phyloP scores from a whole-genome alignment of 164 flowering plant species.

The Chloranthus sessilifolius region DNA sequence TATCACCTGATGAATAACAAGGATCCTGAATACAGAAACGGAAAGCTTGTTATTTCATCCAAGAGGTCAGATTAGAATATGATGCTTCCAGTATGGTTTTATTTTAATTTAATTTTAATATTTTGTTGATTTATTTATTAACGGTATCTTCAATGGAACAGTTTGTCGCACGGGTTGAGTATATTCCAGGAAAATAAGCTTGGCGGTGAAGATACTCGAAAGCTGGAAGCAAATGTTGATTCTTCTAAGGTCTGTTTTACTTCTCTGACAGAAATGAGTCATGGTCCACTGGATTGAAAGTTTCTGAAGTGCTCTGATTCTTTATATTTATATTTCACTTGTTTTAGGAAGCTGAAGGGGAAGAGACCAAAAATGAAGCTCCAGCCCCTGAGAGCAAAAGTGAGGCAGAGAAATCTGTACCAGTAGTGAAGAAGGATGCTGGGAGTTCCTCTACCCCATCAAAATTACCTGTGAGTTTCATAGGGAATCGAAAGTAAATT shows the following conservation, averaged over 20 bases:
- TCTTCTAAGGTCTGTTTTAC: constrained; percentile 40
- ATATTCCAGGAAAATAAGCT: constrained; percentile 66
- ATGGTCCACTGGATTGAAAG: background rate
- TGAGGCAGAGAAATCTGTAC: constrained; percentile 37
- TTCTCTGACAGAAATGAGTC: background rate
- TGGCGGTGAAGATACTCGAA: constrained; percentile 32
- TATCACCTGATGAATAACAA: constrained; percentile 85
- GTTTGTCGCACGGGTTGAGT: constrained; percentile 87
- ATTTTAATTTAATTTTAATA: background rate
- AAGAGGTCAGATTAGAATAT: constrained; percentile 41
- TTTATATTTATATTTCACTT: constrained; percentile 1
- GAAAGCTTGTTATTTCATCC: constrained; percentile 81
- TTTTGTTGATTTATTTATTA: background rate
- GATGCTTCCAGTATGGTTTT: background rate
- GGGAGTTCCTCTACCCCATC: constrained; percentile 36
- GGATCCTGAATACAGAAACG: constrained; percentile 78
- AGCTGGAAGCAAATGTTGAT: constrained; percentile 47
- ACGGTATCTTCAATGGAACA: constrained; percentile 22
- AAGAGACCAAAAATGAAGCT: constrained; percentile 34
- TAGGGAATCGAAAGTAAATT: too few relatives aligned
- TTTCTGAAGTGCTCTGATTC: background rate
- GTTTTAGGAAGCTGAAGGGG: constrained; percentile 28
- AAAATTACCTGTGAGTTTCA: constrained; percentile 40
- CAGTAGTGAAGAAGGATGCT: constrained; percentile 44
- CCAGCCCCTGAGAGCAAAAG: constrained; percentile 38